A percentile compares a stretch with the other conserved stretches of the same genome.
Conservation (phyloP, 2,329 filamentous ascomycete genomes). For the Sarocladium oryzae region DNA sequence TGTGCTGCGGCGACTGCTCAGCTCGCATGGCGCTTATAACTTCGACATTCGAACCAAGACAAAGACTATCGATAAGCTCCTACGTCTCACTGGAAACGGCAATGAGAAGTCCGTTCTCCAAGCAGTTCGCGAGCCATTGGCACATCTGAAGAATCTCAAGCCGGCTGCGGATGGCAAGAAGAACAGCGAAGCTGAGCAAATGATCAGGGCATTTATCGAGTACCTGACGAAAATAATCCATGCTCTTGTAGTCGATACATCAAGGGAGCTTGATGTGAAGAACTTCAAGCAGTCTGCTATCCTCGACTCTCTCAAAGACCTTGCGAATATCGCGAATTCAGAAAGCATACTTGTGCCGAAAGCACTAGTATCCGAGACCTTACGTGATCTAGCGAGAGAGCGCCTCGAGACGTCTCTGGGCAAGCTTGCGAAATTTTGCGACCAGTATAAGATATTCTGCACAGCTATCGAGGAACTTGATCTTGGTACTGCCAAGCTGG, state of each 20-base stretch:
- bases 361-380: conserved; percentile 42
- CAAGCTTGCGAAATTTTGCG: conserved; percentile 47
- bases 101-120: conserved; percentile 49
- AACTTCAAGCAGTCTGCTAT: conserved; percentile 26
- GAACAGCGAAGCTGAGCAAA: conserved; percentile 21
- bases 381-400: conserved; percentile 47
- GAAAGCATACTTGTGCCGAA: conserved; percentile 33
- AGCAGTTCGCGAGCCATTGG: conserved; percentile 39
- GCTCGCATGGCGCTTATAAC: conserved; percentile 63
- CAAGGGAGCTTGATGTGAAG: conserved; percentile 20
- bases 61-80: conserved; percentile 72
- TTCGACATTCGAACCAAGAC: conserved; percentile 84
- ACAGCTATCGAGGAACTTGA: conserved; percentile 48
- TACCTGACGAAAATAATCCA: conserved; percentile 48
- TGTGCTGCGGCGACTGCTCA: conserved; percentile 62
- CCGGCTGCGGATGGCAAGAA: background rate
- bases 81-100: conserved; percentile 52
- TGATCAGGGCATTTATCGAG: conserved; percentile 43
- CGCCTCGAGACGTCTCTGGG: conserved; percentile 53
- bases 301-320: conserved; percentile 38
- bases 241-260: conserved; percentile 21
- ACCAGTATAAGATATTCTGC: conserved; percentile 48
- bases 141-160: conserved; percentile 20
- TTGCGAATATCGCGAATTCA: conserved; percentile 51
- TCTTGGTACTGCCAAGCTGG: conserved; percentile 45